These are phyloP conservation scores for Chamaenerion angustifolium DNA, from an alignment of 345 rosid species.

Conservation along the genomic window DNA sequence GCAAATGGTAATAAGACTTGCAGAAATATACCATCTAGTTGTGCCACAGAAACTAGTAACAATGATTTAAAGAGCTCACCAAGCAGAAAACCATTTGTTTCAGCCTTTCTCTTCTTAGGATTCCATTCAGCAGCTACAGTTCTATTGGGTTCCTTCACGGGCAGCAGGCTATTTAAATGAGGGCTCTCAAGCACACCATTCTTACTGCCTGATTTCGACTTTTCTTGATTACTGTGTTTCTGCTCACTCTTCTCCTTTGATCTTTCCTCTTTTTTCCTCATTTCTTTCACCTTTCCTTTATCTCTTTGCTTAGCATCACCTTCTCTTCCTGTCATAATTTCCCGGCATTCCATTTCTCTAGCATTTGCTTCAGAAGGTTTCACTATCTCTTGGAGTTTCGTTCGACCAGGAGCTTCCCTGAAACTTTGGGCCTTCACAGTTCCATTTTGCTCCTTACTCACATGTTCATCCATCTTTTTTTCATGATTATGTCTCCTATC, in stretches of 20 bases:
- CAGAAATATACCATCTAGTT: too few species aligned
- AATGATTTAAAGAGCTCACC: conserved; percentile 33
- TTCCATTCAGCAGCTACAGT: conserved; percentile 19
- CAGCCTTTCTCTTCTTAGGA: conserved; percentile 47
- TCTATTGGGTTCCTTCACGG: conserved; percentile 14
- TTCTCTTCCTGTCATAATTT: conserved; percentile 21
- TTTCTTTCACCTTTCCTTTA: conserved; percentile 18
- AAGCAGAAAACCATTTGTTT: conserved; percentile 43
- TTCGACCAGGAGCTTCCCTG: conserved; percentile 15
- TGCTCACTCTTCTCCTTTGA: conserved; percentile 13
- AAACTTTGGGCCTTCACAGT: conserved; percentile 14
- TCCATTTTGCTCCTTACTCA: conserved; percentile 15
- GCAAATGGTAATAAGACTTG: too few species aligned
- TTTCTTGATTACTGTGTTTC: conserved; percentile 13
- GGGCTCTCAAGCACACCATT: conserved; percentile 10
- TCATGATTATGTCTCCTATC: conserved; percentile 15
- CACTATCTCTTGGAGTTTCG: conserved; percentile 13
- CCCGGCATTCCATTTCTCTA: conserved; percentile 20
- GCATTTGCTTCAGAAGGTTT: conserved; percentile 14
- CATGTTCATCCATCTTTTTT: conserved; percentile 17
- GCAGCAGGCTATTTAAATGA: conserved; percentile 9
- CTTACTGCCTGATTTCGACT: conserved; percentile 9
- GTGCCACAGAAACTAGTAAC: not conserved
- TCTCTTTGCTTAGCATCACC: conserved; percentile 14
- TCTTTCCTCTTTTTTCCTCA: conserved; percentile 20